Evolutionary conservation across 2,329 filamentous ascomycete genomes (phyloP), one percentile per base, ranked within the genome.

Genomic region (Fusarium pseudocircinatum): DNA sequence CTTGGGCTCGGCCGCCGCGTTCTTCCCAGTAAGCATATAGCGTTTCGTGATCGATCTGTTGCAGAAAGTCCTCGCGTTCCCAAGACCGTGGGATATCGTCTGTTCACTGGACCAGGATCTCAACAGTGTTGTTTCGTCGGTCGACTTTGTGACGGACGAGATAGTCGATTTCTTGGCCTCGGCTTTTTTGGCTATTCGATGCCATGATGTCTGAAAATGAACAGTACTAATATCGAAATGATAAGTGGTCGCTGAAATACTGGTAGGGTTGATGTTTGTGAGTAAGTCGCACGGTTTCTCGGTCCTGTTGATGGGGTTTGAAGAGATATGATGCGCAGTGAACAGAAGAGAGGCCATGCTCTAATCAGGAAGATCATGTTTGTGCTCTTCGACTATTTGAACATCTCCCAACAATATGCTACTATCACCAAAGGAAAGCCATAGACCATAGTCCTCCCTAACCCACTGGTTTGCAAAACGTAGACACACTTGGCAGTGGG

Each of bases 31-130:
- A 44, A 6, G 7, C 13, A 20, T 44, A 44, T 1, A 44, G 4
- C 0, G 7, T 13, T 26, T 26, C 5, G 7, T 4, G 16, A 44
- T 14, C 24, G 18, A 26, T 13, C 0, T 2, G 3, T 26, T 26
- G 42, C 1, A 44, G 4, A 20, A 14, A 26, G 2, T 20, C 42
- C 7, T 44, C 42, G 4, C 2, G 7, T 13, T 44, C 42, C 42
- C 24, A 44, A 26, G 42, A 44, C 8, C 16, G 42, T 26, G 42
- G 24, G 12, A 7, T 20, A 26, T 44, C 42, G 4, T 26, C 24
- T 10, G 39, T 6, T 24, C 24, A 44, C 16, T 26, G 24, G 2
- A 44, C 24, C 2, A 14, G 24, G 8, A 44, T 4, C 11, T 26
- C 11, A 7, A 44, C 24, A 4, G 42, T 44, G 13, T 8, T 26